These are phyloP conservation scores for Rhexocercosporidium sp. DNA, from an alignment of 2,329 filamentous ascomycete species.

Conservation along the genomic window DNA sequence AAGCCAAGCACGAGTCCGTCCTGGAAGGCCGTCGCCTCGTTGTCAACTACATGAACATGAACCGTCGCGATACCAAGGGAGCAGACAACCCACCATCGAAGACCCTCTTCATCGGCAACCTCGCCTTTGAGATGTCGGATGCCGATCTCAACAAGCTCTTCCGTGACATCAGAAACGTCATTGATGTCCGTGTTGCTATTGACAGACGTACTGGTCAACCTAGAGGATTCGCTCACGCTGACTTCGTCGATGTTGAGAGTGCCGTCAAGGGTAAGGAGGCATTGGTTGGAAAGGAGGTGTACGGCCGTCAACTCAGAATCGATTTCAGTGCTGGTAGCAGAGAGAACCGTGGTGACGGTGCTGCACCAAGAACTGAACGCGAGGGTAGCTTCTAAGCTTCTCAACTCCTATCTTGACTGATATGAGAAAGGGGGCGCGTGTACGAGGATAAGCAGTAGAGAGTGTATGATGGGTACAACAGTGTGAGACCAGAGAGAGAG, in stretches of 20 bases:
- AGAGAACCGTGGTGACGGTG: constrained; percentile 15
- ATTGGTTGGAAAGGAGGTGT: constrained; percentile 63
- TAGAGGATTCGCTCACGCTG: constrained; percentile 83
- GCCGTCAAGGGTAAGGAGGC: constrained; percentile 64
- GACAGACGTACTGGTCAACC: constrained; percentile 81
- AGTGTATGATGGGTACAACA: constrained; percentile 10
- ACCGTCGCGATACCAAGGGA: constrained; percentile 21
- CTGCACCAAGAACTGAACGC: background rate
- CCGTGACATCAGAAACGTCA: constrained; percentile 69
- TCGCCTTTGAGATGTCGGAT: constrained; percentile 86
- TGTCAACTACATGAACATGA: constrained; percentile 57
- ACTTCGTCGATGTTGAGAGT: constrained; percentile 72
- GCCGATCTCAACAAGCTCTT: constrained; percentile 82
- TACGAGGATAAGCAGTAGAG: background rate
- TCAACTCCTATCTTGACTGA: background rate
- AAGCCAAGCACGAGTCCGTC: constrained; percentile 61
- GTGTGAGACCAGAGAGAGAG: background rate
- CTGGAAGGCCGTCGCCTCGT: constrained; percentile 68
- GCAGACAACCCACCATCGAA: constrained; percentile 55
- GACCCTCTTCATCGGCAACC: constrained; percentile 83
- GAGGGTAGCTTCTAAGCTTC: background rate
- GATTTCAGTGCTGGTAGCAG: constrained; percentile 55
- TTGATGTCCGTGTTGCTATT: constrained; percentile 81
- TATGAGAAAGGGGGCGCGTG: background rate
- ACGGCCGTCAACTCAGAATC: constrained; percentile 67